Evolutionary conservation across 2,329 filamentous ascomycete species (phyloP).

Genomic region (Davidsoniella australis): DNA sequence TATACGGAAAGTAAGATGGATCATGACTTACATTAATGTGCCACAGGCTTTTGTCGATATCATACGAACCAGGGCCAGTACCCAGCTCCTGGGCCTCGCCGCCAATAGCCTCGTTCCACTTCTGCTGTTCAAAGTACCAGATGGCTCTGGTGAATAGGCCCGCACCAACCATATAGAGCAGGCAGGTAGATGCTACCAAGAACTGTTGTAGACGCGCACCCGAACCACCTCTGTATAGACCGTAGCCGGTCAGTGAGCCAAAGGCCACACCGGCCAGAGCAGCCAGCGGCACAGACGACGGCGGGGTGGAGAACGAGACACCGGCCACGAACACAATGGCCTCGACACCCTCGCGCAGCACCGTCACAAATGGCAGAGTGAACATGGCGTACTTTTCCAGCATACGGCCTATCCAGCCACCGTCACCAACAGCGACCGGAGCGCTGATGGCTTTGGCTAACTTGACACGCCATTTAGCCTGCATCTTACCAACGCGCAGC

Average conservation of each 20-base stretch:
- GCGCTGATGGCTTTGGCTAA: conserved; percentile 50
- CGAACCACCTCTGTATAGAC: conserved; percentile 50
- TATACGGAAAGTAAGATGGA: background rate
- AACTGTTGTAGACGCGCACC: conserved; percentile 45
- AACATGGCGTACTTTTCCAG: conserved; percentile 75
- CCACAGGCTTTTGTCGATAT: conserved; percentile 65
- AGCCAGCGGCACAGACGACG: conserved; percentile 59
- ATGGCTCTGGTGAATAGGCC: conserved; percentile 64
- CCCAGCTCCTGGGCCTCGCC: conserved; percentile 35
- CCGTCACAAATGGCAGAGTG: conserved; percentile 68
- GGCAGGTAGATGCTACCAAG: conserved; percentile 64
- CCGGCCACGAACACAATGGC: conserved; percentile 69
- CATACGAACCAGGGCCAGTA: conserved; percentile 56
- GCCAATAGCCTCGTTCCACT: conserved; percentile 49
- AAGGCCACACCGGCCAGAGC: conserved; percentile 55
- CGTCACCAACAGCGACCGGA: conserved; percentile 28
- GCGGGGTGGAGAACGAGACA: conserved; percentile 60
- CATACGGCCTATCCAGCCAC: conserved; percentile 43
- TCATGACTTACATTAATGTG: conserved; percentile 51
- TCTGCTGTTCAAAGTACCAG: conserved; percentile 55
- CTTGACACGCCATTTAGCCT: conserved; percentile 78
- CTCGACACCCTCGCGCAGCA: conserved; percentile 74
- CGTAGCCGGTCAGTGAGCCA: conserved; percentile 49
- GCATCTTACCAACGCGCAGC: conserved; percentile 65
- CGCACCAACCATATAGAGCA: conserved; percentile 70